Evolutionary conservation across 192 early-diverging fungal species (phyloP), one percentile per base, ranked within the genome.

Genomic region (Coemansia furcata): DNA sequence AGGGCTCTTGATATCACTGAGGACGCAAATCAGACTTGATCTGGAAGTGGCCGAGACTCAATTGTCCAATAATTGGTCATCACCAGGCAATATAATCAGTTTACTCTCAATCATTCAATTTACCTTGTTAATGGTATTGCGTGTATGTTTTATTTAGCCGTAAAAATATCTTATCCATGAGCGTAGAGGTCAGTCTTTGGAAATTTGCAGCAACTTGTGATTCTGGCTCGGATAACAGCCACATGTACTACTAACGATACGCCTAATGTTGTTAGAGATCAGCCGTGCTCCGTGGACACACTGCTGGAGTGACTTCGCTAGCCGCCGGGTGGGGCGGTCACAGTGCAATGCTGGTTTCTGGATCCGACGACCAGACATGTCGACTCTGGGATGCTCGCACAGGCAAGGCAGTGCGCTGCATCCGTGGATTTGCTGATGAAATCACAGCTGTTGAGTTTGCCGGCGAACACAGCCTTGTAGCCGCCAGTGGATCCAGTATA

Each of bases 341-440:
- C n/a, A 42, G 54, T 7, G 2, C 35, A 12, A 65, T 76, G 33
- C 37, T 82, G 49, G 11, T 82, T 40, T 82, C 79, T 23, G 79
- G 80, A 11, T 77, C 71, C 12, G 80, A 82, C 26, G 80, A 82
- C 35, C 43, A 42, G 40, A 74, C 80, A 42, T 60, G 71, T 5
- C 61, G 71, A 7, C 65, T 82, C 7, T 82, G 80, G 80, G 80
- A 82, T 38, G 50, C 43, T 23, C 60, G 80, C 17, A 52, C 62
- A 10, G 36, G 33, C 23, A 74, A 55, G 23, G 32, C 68, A 3
- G 37, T 63, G 26, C 12, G 46, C 29, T 72, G 46, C 14, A 66
- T 82, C 29, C 11, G 23, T 23, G 75, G 75, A 15, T 74, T 71
- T 42, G n/a, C 19, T 2, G 17, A 46, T 2, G 75, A 71, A 3